Evolutionary conservation across 2,329 filamentous ascomycete species (phyloP).

Genomic region (Colletotrichum somersetense): DNA sequence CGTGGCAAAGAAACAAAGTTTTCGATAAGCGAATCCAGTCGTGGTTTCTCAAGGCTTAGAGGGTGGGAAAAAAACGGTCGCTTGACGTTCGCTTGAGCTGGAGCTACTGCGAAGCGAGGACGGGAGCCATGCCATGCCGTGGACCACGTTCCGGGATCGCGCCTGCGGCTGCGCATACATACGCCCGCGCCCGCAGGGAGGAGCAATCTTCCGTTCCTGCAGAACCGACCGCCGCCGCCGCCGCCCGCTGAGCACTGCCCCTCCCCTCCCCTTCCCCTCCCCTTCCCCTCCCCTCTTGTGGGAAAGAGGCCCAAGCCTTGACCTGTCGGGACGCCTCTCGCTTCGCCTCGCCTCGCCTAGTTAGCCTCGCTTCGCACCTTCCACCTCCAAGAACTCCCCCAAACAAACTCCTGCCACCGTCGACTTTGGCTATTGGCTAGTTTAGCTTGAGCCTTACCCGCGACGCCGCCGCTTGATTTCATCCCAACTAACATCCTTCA

Average conservation of each 20-base stretch:
- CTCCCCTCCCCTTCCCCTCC: constrained; percentile 14
- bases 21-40: constrained; percentile 42
- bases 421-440: constrained; percentile 7
- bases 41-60: constrained; percentile 28
- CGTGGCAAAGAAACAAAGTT: constrained; percentile 38
- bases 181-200: constrained; percentile 36
- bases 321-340: constrained; percentile 6
- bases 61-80: constrained; percentile 31
- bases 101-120: constrained; percentile 54
- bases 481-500: neutral
- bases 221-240: constrained; percentile 29
- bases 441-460: constrained; percentile 14
- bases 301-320: constrained; percentile 2
- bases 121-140: constrained; percentile 43
- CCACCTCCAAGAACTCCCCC: constrained; percentile 2
- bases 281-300: constrained; percentile 7
- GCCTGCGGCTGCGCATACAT: constrained; percentile 23
- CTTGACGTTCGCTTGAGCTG: constrained; percentile 52
- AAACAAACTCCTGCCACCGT: constrained; percentile 6
- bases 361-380: constrained; percentile 3
- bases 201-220: constrained; percentile 40
- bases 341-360: neutral
- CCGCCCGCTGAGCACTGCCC: neutral
- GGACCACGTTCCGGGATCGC: constrained; percentile 38
- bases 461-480: neutral